Evolutionary conservation across 306 rosid species (phyloP).

Genomic region (Ziziphus jujuba): DNA sequence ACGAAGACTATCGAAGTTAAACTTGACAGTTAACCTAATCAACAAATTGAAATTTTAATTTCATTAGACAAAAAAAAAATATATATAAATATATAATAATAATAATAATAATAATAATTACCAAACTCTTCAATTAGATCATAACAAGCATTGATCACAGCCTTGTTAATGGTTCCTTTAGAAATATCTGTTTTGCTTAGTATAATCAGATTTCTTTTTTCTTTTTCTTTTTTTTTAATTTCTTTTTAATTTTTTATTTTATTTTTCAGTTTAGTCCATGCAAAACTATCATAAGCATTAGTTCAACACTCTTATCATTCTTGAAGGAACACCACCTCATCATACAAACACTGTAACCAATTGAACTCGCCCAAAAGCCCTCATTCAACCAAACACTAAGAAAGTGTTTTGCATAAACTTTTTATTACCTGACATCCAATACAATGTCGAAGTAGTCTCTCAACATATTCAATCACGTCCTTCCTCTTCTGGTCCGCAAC

Average conservation of each 20-base stretch:
- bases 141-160: background rate
- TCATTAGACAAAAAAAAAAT: no score
- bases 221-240: background rate
- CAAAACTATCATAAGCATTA: background rate
- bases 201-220: background rate
- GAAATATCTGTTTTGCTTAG: background rate
- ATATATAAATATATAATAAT: no score
- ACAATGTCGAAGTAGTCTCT: slow-evolving; percentile 26
- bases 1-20: background rate
- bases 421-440: slow-evolving; percentile 37
- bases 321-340: background rate
- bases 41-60: no score
- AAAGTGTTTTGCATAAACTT: background rate
- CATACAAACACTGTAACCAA: background rate
- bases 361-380: background rate
- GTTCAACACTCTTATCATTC: no score
- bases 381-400: background rate
- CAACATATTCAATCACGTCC: slow-evolving; percentile 33
- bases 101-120: no score
- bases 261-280: background rate
- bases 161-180: background rate
- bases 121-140: no score
- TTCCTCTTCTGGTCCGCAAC: slow-evolving; percentile 35
- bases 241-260: no score
- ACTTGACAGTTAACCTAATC: background rate